Conservation (phyloP, 2,329 filamentous ascomycete species). For the Gyromitra esculenta region DNA sequence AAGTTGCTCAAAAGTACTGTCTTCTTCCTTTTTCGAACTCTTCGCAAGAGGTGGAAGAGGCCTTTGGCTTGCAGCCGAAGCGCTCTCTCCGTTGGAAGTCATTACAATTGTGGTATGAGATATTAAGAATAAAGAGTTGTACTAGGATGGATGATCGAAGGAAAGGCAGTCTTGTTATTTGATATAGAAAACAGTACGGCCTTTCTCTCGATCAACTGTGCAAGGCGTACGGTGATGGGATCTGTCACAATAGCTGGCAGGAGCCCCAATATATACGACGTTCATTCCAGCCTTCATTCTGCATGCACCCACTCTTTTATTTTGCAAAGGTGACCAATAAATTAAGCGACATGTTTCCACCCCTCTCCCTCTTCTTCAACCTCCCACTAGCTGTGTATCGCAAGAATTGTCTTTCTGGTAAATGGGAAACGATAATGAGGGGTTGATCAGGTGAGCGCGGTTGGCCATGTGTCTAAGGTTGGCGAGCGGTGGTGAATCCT, state of each 20-base stretch:
- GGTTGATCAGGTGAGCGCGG: slow-evolving; percentile 33
- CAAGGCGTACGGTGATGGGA: slow-evolving; percentile 25
- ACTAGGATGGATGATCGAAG: slow-evolving; percentile 1
- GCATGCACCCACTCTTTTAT: background rate
- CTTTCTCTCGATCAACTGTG: slow-evolving; percentile 21
- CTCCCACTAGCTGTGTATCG: background rate
- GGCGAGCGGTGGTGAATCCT: slow-evolving; percentile 11
- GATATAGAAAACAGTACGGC: background rate
- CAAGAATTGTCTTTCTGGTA: slow-evolving; percentile 7
- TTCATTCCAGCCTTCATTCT: background rate
- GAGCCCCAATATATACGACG: slow-evolving; percentile 35
- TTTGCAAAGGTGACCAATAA: slow-evolving; percentile 1
- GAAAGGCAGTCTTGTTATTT: slow-evolving; percentile 1
- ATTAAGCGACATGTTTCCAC: slow-evolving; percentile 12
- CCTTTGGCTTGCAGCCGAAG: slow-evolving; percentile 18
- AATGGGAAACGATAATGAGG: slow-evolving; percentile 7
- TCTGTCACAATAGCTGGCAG: slow-evolving; percentile 12
- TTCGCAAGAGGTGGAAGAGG: slow-evolving; percentile 50
- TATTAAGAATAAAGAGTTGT: slow-evolving; percentile 6
- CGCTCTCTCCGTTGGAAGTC: slow-evolving; percentile 38
- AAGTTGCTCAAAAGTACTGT: slow-evolving; percentile 51
- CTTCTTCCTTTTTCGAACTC: slow-evolving; percentile 49
- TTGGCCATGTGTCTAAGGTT: slow-evolving; percentile 30
- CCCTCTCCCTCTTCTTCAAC: background rate
- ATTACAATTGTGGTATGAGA: slow-evolving; percentile 35